Conservation (phyloP, 768 basidiomycete genomes). For the Scleroderma bovista region DNA sequence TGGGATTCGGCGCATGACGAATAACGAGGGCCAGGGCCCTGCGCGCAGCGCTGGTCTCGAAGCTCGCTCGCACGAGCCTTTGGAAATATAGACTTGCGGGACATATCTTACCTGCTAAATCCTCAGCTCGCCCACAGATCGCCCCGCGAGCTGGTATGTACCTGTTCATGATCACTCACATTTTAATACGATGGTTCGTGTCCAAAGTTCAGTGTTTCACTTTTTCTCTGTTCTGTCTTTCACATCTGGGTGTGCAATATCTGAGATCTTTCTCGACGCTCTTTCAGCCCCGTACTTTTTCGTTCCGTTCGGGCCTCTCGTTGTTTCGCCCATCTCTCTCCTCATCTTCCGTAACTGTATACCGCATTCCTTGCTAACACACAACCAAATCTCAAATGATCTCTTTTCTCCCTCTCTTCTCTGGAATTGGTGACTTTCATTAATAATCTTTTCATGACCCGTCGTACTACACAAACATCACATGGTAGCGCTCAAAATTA, state of each 20-base stretch:
- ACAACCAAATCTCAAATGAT: conserved; percentile 10
- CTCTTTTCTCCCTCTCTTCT: not conserved
- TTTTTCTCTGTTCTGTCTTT: conserved; percentile 11
- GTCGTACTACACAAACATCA: too few species aligned
- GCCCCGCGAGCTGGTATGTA: conserved; percentile 16
- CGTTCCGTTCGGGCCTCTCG: not conserved
- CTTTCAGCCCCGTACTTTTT: not conserved
- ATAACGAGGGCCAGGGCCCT: conserved; percentile 33
- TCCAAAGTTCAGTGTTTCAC: conserved; percentile 8
- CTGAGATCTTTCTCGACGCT: too few species aligned
- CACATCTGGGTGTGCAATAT: conserved; percentile 8
- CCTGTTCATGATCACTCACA: conserved; percentile 16
- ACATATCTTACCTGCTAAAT: conserved; percentile 12
- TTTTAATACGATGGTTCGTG: conserved; percentile 14
- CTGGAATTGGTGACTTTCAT: not conserved
- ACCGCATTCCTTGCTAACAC: conserved; percentile 18
- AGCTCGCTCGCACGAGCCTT: conserved; percentile 78
- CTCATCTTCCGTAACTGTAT: conserved; percentile 18
- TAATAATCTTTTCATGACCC: conserved; percentile 1
- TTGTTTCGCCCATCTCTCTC: too few species aligned
- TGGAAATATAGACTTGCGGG: conserved; percentile 58
- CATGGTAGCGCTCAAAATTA: too few species aligned
- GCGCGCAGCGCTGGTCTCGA: conserved; percentile 63
- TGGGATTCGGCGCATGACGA: conserved; percentile 43
- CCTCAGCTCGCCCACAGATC: conserved; percentile 2